A percentile compares a stretch with the other conserved stretches of the same genome.
phyloP scores from a whole-genome alignment of 345 rosid genomes.

The Salix viminalis region DNA sequence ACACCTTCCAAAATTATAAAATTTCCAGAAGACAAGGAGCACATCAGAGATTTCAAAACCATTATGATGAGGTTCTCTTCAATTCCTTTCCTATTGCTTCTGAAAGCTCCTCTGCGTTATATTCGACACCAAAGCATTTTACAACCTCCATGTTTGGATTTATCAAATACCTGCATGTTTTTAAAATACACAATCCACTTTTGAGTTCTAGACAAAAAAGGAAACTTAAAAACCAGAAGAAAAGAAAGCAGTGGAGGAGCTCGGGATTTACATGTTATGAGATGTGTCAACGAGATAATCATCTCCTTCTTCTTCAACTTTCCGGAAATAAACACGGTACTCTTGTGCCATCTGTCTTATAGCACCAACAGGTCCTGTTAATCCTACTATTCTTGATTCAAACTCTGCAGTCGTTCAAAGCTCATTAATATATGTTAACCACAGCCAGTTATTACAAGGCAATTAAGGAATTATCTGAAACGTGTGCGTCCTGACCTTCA shows the following conservation, averaged over 20 bases:
- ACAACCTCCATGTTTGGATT: constrained; percentile 81
- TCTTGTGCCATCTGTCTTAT: constrained; percentile 84
- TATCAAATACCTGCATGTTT: constrained; percentile 60
- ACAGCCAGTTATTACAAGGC: background rate
- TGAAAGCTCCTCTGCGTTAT: constrained; percentile 54
- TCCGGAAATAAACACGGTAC: constrained; percentile 72
- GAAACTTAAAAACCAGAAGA: background rate
- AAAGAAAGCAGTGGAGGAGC: background rate
- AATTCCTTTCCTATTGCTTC: constrained; percentile 57
- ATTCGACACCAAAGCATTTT: constrained; percentile 72
- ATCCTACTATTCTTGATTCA: constrained; percentile 61
- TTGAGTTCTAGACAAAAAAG: background rate
- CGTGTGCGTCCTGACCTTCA: constrained; percentile 46
- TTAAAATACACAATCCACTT: background rate
- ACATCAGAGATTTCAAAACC: background rate
- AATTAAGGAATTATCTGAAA: background rate
- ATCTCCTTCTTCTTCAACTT: constrained; percentile 79
- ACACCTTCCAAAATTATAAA: background rate
- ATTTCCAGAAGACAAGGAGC: background rate
- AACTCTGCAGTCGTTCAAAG: constrained; percentile 55
- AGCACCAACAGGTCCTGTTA: constrained; percentile 63
- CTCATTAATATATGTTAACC: constrained; percentile 8
- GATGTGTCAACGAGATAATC: constrained; percentile 86
- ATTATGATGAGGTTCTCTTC: constrained; percentile 13
- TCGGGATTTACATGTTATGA: constrained; percentile 58